Evolutionary conservation across 1,284 basidiomycete species (phyloP).

Genomic region (Ganoderma meredithae): DNA sequence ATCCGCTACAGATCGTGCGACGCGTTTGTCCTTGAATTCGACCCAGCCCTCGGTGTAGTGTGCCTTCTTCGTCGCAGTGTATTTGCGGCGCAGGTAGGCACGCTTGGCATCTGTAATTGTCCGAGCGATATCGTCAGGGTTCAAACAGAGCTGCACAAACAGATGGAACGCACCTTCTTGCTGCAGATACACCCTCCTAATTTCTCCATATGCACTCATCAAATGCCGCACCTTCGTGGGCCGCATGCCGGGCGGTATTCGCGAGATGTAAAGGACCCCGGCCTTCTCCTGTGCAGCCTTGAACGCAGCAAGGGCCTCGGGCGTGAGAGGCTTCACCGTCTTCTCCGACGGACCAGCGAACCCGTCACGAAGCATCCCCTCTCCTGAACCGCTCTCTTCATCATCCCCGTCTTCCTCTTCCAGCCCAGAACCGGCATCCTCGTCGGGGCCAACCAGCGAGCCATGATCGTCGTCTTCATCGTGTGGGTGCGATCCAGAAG

Average conservation of each 20-base stretch:
- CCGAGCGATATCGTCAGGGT: neutral
- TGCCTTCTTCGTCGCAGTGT: constrained; percentile 82
- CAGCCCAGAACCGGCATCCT: constrained; percentile 33
- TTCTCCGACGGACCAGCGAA: constrained; percentile 62
- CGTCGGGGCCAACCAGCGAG: constrained; percentile 39
- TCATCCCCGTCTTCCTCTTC: constrained; percentile 36
- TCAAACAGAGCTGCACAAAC: neutral
- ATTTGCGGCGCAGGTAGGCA: constrained; percentile 78
- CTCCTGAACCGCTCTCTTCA: constrained; percentile 30
- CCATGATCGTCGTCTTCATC: constrained; percentile 32
- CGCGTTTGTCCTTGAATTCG: constrained; percentile 93
- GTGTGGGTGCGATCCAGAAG: constrained; percentile 17
- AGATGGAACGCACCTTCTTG: constrained; percentile 68
- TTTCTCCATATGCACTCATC: constrained; percentile 84
- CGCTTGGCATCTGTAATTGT: constrained; percentile 71
- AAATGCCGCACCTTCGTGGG: constrained; percentile 96
- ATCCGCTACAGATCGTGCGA: constrained; percentile 90
- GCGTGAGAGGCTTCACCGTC: constrained; percentile 73
- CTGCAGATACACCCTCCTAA: constrained; percentile 89
- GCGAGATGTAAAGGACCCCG: constrained; percentile 94
- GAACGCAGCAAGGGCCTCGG: constrained; percentile 75
- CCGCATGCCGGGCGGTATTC: constrained; percentile 99
- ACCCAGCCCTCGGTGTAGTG: constrained; percentile 98
- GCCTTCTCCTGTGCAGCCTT: constrained; percentile 73
- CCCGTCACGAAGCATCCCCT: constrained; percentile 64